Evolutionary conservation across 176 grass and related monocot genomes (phyloP), one percentile per base, ranked within the genome.

Genomic region (Bonia amplexicaulis): DNA sequence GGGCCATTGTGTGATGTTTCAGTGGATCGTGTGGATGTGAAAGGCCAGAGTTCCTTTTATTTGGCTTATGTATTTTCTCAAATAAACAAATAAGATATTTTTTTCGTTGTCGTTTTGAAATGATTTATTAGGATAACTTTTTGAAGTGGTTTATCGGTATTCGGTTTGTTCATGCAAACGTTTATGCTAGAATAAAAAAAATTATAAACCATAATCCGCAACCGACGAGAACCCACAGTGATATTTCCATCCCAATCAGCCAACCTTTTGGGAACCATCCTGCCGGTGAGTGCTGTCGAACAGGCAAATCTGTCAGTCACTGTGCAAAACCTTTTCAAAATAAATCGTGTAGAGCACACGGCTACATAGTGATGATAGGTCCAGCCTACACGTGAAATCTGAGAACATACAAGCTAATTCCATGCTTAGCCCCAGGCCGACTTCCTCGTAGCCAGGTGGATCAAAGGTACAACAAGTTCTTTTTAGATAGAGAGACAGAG

Each of bases 91-190:
- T 33, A 3, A 33, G 2, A 33, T 33, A 33, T 0, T 33, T 33
- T 33, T 3, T 3, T 33, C 31, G 31, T 33, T 33, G 3, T 3
- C 2, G 0, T 33, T 33, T 33, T 3, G 0, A 33, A 33, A 33
- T 0, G 0, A 3, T 3, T 33, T 33, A 33, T 33, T 33, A 33
- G 3, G 0, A 33, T 0, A 33, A 33, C 31, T 33, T 33, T 31
- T 33, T 33, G 0, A 33, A 33, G 0, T 0, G 0, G 31, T 3
- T 33, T 33, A 33, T 33, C 0, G 3, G 3, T 33, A 33, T 33
- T 33, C 0, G 2, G 0, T 33, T 33, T 1, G 3, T 33, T 3
- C 31, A 33, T 0, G 3, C 3, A 33, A 33, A 3, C 0, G 0
- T 0, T 33, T 3, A 0, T 3, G 0, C 31, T 33, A 3, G 2